These are phyloP conservation scores for Lablab purpureus DNA, from an alignment of 306 rosid species.

Conservation along the genomic window DNA sequence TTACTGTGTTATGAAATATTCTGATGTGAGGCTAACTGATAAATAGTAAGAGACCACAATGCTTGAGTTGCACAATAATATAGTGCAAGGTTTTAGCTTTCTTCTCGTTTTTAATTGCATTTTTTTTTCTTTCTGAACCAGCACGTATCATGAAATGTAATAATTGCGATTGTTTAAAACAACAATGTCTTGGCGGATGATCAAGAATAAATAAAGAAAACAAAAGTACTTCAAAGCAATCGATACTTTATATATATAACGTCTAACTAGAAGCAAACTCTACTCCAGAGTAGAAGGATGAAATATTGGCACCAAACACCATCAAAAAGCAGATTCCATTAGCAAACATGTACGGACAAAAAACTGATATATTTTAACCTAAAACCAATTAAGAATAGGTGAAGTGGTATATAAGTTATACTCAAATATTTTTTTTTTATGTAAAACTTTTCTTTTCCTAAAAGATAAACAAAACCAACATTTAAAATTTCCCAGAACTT, in stretches of 20 bases:
- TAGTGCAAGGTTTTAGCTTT: background rate
- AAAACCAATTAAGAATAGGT: too few species aligned
- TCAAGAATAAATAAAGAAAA: background rate
- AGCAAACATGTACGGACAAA: conserved; percentile 3
- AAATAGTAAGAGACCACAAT: background rate
- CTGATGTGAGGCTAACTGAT: background rate
- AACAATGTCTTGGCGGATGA: background rate
- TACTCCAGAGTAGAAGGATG: background rate
- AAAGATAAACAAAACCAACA: background rate
- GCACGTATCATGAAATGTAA: background rate
- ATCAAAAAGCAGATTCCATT: background rate
- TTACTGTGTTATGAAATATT: background rate
- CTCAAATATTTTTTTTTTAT: too few species aligned
- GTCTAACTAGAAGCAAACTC: background rate
- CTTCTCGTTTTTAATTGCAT: background rate
- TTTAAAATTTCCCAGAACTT: background rate
- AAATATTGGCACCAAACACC: conserved; percentile 3
- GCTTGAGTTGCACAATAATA: background rate
- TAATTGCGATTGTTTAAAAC: background rate
- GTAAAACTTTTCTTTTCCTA: too few species aligned
- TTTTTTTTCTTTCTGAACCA: background rate
- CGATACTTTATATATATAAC: background rate
- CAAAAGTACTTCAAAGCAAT: background rate
- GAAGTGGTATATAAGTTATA: too few species aligned
- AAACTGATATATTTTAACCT: too few species aligned